Conservation (phyloP, 2,329 filamentous ascomycete species). For the Hypoxylon rubiginosum region DNA sequence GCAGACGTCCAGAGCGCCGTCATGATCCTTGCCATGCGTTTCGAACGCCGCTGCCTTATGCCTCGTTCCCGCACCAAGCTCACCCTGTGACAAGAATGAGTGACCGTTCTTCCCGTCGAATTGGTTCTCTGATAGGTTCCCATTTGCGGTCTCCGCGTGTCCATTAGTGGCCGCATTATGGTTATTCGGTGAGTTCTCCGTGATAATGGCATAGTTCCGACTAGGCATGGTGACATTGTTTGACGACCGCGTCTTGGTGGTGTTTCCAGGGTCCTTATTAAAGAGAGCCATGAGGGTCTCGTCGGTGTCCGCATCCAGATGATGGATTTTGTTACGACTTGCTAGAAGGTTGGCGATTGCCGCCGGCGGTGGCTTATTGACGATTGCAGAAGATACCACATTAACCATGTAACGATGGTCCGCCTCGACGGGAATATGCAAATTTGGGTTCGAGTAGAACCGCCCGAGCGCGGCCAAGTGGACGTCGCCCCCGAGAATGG, state of each 20-base stretch:
- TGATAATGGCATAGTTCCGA: constrained; percentile 92
- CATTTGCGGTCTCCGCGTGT: constrained; percentile 28
- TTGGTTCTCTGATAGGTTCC: constrained; percentile 22
- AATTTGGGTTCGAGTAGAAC: constrained; percentile 91
- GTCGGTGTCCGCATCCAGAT: constrained; percentile 79
- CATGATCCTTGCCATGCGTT: constrained; percentile 66
- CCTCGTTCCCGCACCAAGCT: constrained; percentile 80
- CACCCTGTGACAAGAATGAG: constrained; percentile 79
- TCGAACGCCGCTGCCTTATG: constrained; percentile 78
- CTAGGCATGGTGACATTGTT: constrained; percentile 93
- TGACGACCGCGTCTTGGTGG: constrained; percentile 77
- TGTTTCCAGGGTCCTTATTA: constrained; percentile 84
- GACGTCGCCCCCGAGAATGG: constrained; percentile 93
- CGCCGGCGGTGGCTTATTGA: constrained; percentile 91
- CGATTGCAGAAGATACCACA: constrained; percentile 92
- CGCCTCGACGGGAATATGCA: constrained; percentile 80
- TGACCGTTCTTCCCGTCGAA: constrained; percentile 74
- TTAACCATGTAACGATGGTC: constrained; percentile 98
- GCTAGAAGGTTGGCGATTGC: constrained; percentile 92
- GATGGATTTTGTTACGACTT: constrained; percentile 85
- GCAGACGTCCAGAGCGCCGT: constrained; percentile 81
- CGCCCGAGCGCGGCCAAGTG: constrained; percentile 92
- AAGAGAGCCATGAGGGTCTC: constrained; percentile 97
- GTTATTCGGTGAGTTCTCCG: constrained; percentile 82
- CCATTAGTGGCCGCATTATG: constrained; percentile 44